Base-by-base conservation (phyloP, 2,329 filamentous ascomycete species). In the Westerdykella aurantiaca region DNA sequence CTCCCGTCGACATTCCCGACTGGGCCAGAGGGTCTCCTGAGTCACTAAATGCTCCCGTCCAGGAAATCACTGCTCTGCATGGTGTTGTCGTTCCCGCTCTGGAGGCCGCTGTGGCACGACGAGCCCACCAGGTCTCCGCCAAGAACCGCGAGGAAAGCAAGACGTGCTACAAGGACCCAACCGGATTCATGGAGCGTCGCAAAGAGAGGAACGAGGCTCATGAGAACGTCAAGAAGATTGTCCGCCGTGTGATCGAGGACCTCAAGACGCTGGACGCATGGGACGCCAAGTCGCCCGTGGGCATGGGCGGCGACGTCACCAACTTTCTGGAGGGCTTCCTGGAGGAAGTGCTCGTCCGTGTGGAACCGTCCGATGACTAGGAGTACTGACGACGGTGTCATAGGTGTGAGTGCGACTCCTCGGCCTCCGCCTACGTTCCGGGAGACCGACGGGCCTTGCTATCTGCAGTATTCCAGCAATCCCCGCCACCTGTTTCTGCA, bases 31-130 rank as follows among this genome's bases (percentile, higher is more conserved):
- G 25, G 4, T 29, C 25, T 29, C 25, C 25, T 29, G 4, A 29
- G 25, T 29, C 25, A 4, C 25, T 7, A 7, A 29, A 9, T 9
- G 25, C 25, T 12, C 25, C 25, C 10, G 11, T 78, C 18, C 79
- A 79, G 11, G 86, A 94, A 45, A 77, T 95, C 17, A 93, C 94
- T 42, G 89, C 90, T 2, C 77, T 96, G 1, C 88, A 85, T 60
- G 88, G 91, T 54, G 91, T 98, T 40, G 88, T 98, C 31, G 83
- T 97, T 50, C 93, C 93, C 0, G 91, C 93, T 2, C 77, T 98
- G 2, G 89, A 95, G 67, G 86, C 93, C 53, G 89, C 93, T 6
- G 80, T 97, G 16, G 88, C 89, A 64, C 80, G 93, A 41, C 85
- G 93, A 42, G 72, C 72, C 21, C 78, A 79, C 54, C 74, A 77